These are phyloP conservation scores for Cymbidium sinense DNA, from an alignment of 106 monocot species.

Conservation along the genomic window DNA sequence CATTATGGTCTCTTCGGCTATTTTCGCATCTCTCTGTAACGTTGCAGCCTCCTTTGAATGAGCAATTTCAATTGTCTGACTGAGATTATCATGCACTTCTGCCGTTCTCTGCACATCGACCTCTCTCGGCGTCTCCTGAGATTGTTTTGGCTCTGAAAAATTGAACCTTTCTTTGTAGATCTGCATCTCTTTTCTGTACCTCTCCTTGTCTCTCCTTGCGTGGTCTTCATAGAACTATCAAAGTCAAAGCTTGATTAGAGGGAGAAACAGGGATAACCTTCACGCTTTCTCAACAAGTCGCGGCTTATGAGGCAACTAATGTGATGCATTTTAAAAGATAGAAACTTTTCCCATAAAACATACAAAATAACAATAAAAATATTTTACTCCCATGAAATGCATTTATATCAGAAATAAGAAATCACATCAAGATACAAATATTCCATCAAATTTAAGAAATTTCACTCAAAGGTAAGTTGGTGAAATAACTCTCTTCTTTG, in stretches of 20 bases:
- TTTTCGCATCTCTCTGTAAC: too few species aligned
- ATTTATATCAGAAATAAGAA: too few species aligned
- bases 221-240: slow-evolving; percentile 48
- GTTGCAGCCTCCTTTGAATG: not conserved
- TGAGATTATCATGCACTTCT: not conserved
- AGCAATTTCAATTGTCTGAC: not conserved
- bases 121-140: too few species aligned
- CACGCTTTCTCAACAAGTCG: not conserved
- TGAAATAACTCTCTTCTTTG: too few species aligned
- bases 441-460: too few species aligned
- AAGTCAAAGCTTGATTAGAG: not conserved
- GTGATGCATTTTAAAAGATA: too few species aligned
- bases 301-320: not conserved
- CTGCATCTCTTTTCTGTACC: slow-evolving; percentile 71
- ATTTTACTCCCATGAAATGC: too few species aligned
- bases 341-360: too few species aligned
- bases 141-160: slow-evolving; percentile 8
- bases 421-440: too few species aligned
- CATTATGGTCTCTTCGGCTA: not conserved
- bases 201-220: slow-evolving; percentile 66
- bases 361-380: too few species aligned
- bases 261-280: too few species aligned
- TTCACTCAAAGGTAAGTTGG: too few species aligned
- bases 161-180: slow-evolving; percentile 60
- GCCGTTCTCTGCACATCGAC: not conserved